Base-by-base conservation (phyloP, 192 early-diverging fungal genomes). In the Helicostylum pulchrum region DNA sequence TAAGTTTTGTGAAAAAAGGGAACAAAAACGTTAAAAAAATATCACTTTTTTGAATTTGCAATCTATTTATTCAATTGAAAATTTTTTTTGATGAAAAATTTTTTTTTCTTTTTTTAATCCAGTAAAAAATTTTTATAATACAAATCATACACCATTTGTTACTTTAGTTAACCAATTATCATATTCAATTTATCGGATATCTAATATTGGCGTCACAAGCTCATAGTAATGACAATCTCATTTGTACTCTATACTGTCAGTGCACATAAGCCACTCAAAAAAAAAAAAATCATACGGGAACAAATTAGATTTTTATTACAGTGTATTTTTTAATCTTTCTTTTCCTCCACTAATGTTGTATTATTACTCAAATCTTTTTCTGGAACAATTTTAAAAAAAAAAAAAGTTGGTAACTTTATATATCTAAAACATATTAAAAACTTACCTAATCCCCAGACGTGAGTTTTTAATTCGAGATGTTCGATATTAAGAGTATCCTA, bases 401-500 rank as follows among this genome's bases (percentile, higher is more conserved):
- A 56, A 17, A 21, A 10, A 45, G 14, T n/a, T 9, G 4, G 15
- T 34, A 0, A 32, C 2, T 23, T 48, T 19, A 23, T 11, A 12
- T 21, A 19, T n/a, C n/a, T 43, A 30, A 12, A 61, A 55, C 21
- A 21, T 17, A 43, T 0, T 61, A 21, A n/a, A 26, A 26, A 26
- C 26, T 66, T 67, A 76, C 74, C 82, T 30, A 90, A 61, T n/a
- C 86, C 90, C 89, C 88, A 92, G 17, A 95, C 85, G 54, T 88
- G 85, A 0, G 88, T 86, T 70, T 93, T 93, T 61, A 92, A 80
- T 71, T 94, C 92, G 39, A 95, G 77, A 58, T 92, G 89, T 48
- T 90, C 88, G 66, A 91, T 83, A 57, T 88, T 84, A 47, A 93
- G 79, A 36, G 80, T 76, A 66, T 95, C 93, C 85, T 88, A 59